Evolutionary conservation across 2,329 filamentous ascomycete genomes (phyloP), one percentile per base, ranked within the genome.

Genomic region (Aspergillus piperis): DNA sequence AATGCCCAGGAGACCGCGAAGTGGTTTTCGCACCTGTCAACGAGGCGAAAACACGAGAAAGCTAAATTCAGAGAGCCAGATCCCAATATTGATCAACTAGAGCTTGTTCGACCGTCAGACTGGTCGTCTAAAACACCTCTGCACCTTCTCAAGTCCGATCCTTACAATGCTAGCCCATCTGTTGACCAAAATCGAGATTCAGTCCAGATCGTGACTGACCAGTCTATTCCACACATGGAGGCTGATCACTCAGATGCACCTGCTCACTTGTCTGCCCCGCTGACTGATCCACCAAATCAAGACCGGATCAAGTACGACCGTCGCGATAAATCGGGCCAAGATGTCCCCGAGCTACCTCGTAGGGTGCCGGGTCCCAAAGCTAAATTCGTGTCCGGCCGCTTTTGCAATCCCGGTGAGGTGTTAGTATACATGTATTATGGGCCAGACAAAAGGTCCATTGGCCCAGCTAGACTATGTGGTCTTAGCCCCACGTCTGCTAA

Each of bases 81-180:
- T n/a, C 77, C 78, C 15, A 68, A 78, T 62, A 68, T 73, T 21
- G 70, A 62, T 17, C 66, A 75, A 44, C 51, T 80, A 15, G 66
- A 79, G 15, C 63, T 80, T n/a, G 62, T 68, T 61, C 71, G 64
- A 8, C 76, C 76, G 8, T 70, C 71, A 6, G 71, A 77, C 8
- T 77, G 73, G 65, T 50, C 66, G 11, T 44, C 66, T 4, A 60
- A 63, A 42, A 47, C 60, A 10, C 53, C 54, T 23, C 13, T 53
- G 27, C 39, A 50, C 47, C 19, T 48, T 19, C 30, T 11, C 10
- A 59, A 48, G 36, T 42, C 52, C 42, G 56, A 44, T 11, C 21
- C 23, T 27, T 36, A 30, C 25, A 25, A 41, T 11, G 32, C 27
- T 5, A 30, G 4, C 8, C 44, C 50, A 47, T 30, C 49, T 30